Evolutionary conservation across 768 basidiomycete species (phyloP).

Genomic region (Rhodotorula kratochvilovae): DNA sequence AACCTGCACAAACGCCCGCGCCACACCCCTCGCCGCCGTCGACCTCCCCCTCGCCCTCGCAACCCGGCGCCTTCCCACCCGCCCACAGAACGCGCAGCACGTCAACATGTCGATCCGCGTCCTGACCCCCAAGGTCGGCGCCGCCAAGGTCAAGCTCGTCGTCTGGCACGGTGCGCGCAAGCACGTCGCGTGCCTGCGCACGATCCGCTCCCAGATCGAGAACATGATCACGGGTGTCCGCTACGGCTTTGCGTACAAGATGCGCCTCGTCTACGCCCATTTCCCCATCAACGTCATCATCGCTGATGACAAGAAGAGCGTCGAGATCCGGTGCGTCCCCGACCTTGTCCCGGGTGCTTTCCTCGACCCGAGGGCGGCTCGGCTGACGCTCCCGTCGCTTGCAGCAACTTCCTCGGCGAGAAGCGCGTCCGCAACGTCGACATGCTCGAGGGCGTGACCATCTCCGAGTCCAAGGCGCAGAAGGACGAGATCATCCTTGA

Average conservation of each 20-base stretch:
- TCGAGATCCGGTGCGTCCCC: constrained; percentile 86
- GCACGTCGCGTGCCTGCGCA: constrained; percentile 96
- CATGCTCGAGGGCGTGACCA: constrained; percentile 82
- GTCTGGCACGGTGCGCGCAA: constrained; percentile 98
- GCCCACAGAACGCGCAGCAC: constrained; percentile 66
- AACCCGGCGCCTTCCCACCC: neutral
- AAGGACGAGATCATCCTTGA: constrained; percentile 67
- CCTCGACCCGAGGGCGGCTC: too few species aligned
- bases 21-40: too few species aligned
- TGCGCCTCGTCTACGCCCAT: constrained; percentile 99
- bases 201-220: constrained; percentile 86
- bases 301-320: constrained; percentile 62
- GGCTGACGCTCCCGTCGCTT: neutral
- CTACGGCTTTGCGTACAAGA: constrained; percentile 99
- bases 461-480: constrained; percentile 80
- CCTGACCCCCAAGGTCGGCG: constrained; percentile 55
- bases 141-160: constrained; percentile 74
- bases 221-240: constrained; percentile 99
- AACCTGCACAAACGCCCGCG: too few species aligned
- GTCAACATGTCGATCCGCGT: constrained; percentile 70
- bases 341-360: neutral
- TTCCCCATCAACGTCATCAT: constrained; percentile 94
- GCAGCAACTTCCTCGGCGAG: constrained; percentile 44
- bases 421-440: constrained; percentile 86
- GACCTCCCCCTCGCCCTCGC: neutral